Base-by-base conservation (phyloP, 2,329 filamentous ascomycete species). In the Fusarium tupiense region DNA sequence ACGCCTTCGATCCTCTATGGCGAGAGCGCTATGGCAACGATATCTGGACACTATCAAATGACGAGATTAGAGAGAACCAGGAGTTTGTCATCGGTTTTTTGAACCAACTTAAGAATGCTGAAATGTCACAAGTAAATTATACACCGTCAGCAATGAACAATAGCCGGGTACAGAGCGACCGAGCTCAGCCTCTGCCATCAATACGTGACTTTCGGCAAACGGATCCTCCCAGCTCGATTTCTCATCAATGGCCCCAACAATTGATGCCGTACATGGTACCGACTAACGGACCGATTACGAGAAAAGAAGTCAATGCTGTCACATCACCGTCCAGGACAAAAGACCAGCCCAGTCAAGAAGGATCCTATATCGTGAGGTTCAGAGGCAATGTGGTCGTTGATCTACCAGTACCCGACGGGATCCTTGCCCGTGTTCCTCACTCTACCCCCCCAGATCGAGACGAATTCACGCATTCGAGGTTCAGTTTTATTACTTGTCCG, bases 331-430 rank as follows among this genome's bases (percentile, higher is more conserved):
- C 13, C 9, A 22, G 0, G 13, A 22, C 20, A 11, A 7, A 22
- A 12, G 46, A 17, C 0, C 5, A 17, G 0, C 3, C 26, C 4
- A 31, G 26, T 8, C 10, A n/a, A 7, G 14, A n/a, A 22, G 14
- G 5, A 1, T 1, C 0, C 20, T 3, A 12, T 17, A n/a, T 49
- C 29, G 4, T 3, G 5, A 50, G 22, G 5, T n/a, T 31, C 0
- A 31, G 7, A 17, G 47, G 47, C 7, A 50, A 50, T 5, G 10
- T 50, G 10, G 20, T 50, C 1, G 3, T 50, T 33, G 29, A 19
- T 33, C 3, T 31, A 17, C 29, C 26, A 13, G 29, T n/a, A n/a
- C 47, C 47, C 0, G 16, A n/a, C 14, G 12, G 20, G 14, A n/a
- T 50, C 8, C 47, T 50, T 12, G 7, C 11, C 3, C 29, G 22